Base-by-base conservation (phyloP, 768 basidiomycete species). In the Tylopilus subfusipes region DNA sequence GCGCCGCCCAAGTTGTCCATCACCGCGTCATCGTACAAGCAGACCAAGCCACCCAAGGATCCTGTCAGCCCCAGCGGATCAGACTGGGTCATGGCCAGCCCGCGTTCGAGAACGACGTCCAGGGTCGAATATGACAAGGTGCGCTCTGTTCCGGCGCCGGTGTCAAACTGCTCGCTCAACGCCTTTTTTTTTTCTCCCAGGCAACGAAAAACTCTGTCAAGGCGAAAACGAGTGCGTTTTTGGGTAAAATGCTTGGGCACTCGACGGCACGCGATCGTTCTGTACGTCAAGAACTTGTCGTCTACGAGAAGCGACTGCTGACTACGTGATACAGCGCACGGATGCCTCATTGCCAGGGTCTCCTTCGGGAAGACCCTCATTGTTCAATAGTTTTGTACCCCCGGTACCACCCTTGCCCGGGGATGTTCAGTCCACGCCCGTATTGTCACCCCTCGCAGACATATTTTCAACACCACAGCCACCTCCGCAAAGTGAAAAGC, bases 171-270 rank as follows among this genome's bases (percentile, higher is more conserved):
- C 19, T 31, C 3, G 14, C 31, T 52, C 40, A 62, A 49, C 44
- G 9, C 21, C 19, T 36, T 36, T 36, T 18, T 34, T 16, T 34
- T 46, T 13, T 30, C 24, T 22, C 2, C 13, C 10, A 69, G 68
- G 16, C 72, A 27, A 63, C 74, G 12, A 90, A 81, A 67, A 79
- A 82, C 12, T 83, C 88, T 7, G 84, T 92, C 53, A 74, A 88
- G 57, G 79, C 83, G 34, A 92, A 89, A 68, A 89, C 88, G n/a
- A 87, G 81, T 62, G 87, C 87, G 43, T 84, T 93, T 66, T 75
- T 87, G 58, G 88, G 88, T 3, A 90, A 85, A 71, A 86, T 93
- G 84, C 72, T 86, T 36, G 88, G 88, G 4, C 80, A 85, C 61
- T 76, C 73, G 45, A 79, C 78, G 30, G 77, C 82, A 29, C 78